Evolutionary conservation across 352 stramenopile species (phyloP), one percentile per base, ranked within the genome.

Genomic region (Pythium diclinum): DNA sequence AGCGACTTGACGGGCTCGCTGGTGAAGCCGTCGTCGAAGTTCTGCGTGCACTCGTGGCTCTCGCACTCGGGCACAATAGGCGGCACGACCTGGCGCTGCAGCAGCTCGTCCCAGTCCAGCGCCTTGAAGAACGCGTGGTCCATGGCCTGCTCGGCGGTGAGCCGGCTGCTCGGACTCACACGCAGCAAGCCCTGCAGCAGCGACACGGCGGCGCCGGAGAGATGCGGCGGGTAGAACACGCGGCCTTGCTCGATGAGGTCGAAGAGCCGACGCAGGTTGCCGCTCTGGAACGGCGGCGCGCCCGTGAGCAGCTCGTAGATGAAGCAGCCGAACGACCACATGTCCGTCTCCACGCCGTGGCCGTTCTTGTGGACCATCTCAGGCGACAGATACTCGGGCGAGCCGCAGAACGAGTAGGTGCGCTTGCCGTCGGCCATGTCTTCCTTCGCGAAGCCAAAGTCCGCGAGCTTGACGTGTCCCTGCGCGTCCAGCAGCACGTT

Each of bases 241-340:
- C 74, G 68, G 2, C 71, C 83, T 46, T 81, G 53, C 49, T 78
- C 60, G 68, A 94, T 94, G 32, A 77, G 63, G 55, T 75, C 67
- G 59, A 92, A 94, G 33, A 94, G 77, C 10, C 75, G 72, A 25
- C 52, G 51, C 66, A 91, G 75, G 67, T 88, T 82, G 56, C 75
- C 69, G 66, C 77, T 77, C 66, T 89, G 80, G 65, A 94, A 94
- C 32, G 85, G 85, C 25, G 85, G 85, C 5, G 74, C 67, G 40
- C 85, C 85, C 11, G 84, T 89, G 13, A 91, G 70, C 21, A 94
- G 72, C 61, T 94, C 85, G 66, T 88, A 94, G 58, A 79, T 77
- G 61, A 94, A 92, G 80, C 85, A 94, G 63, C 85, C 85, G 56
- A 92, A 92, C 7, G 85, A 92, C 85, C 85, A 94, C 77, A 94